Evolutionary conservation across 2,329 filamentous ascomycete genomes (phyloP).

Genomic region (Xylaria sp.): DNA sequence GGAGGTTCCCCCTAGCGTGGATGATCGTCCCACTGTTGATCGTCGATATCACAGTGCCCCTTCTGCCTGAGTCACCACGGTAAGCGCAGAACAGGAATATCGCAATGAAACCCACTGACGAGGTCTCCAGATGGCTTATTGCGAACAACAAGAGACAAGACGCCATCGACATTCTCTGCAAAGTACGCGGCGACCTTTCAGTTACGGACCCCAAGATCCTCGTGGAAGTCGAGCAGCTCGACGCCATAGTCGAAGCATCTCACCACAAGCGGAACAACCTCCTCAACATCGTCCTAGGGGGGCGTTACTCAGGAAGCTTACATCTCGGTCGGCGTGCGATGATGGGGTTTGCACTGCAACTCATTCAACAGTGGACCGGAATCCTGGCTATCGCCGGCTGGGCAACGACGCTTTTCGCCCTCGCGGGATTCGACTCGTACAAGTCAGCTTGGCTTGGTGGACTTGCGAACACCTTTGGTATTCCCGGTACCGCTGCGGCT

Average conservation of each 20-base stretch:
- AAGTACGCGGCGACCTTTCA: slow-evolving; percentile 45
- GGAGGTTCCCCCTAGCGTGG: slow-evolving; percentile 54
- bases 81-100: slow-evolving; percentile 2
- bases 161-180: slow-evolving; percentile 51
- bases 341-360: slow-evolving; percentile 55
- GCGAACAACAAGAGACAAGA: slow-evolving; percentile 49
- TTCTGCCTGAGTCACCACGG: slow-evolving; percentile 58
- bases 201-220: slow-evolving; percentile 50
- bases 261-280: slow-evolving; percentile 54
- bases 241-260: slow-evolving; percentile 54
- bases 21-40: slow-evolving; percentile 57
- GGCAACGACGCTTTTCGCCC: slow-evolving; percentile 50
- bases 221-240: slow-evolving; percentile 54
- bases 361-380: slow-evolving; percentile 58
- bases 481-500: slow-evolving; percentile 62
- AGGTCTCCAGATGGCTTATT: slow-evolving; percentile 51
- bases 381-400: slow-evolving; percentile 56
- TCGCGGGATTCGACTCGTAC: slow-evolving; percentile 50
- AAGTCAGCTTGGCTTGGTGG: slow-evolving; percentile 61
- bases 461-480: slow-evolving; percentile 63
- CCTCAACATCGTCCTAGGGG: slow-evolving; percentile 54
- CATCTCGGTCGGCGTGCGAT: slow-evolving; percentile 55
- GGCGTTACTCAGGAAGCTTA: slow-evolving; percentile 51
- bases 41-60: slow-evolving; percentile 52
- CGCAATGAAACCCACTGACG: slow-evolving; percentile 8